These are phyloP conservation scores for Xanthoconium stramineum DNA, from an alignment of 768 basidiomycete species.

Conservation along the genomic window DNA sequence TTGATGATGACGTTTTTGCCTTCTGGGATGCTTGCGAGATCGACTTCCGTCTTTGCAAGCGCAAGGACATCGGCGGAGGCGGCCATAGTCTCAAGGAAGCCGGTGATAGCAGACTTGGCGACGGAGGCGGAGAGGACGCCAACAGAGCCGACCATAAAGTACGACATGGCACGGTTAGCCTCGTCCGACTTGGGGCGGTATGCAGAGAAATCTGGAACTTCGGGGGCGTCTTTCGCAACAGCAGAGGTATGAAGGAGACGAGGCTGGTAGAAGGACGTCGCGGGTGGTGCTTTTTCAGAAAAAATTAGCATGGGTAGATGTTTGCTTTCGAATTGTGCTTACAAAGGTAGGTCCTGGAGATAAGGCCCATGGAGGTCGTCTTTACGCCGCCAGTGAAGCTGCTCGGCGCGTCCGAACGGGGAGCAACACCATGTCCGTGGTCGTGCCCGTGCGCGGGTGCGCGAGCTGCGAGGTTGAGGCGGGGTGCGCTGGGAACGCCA, in stretches of 20 bases:
- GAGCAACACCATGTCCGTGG: constrained; percentile 50
- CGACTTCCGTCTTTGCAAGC: constrained; percentile 96
- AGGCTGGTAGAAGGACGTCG: constrained; percentile 55
- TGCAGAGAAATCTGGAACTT: constrained; percentile 85
- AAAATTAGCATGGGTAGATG: constrained; percentile 15
- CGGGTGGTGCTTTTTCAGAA: constrained; percentile 41
- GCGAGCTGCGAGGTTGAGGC: constrained; percentile 69
- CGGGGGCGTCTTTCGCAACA: constrained; percentile 61
- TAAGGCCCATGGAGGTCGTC: constrained; percentile 49
- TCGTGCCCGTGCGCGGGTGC: constrained; percentile 58
- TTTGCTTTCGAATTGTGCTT: constrained; percentile 27
- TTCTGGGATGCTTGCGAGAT: constrained; percentile 86
- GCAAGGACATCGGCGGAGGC: constrained; percentile 98
- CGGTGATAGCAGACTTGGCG: constrained; percentile 90
- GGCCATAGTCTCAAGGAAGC: constrained; percentile 94
- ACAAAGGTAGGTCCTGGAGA: constrained; percentile 67
- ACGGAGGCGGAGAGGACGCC: constrained; percentile 93
- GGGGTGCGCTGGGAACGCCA: constrained; percentile 75
- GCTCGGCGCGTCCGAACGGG: constrained; percentile 62
- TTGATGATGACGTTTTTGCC: constrained; percentile 97
- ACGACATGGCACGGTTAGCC: constrained; percentile 73
- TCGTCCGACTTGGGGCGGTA: constrained; percentile 71
- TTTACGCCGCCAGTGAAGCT: constrained; percentile 57
- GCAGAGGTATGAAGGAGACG: constrained; percentile 80
- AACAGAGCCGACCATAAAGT: constrained; percentile 89